A percentile compares a stretch with the other conserved stretches of the same genome.
Conservation (phyloP, 768 basidiomycete genomes). For the Russula sp. region DNA sequence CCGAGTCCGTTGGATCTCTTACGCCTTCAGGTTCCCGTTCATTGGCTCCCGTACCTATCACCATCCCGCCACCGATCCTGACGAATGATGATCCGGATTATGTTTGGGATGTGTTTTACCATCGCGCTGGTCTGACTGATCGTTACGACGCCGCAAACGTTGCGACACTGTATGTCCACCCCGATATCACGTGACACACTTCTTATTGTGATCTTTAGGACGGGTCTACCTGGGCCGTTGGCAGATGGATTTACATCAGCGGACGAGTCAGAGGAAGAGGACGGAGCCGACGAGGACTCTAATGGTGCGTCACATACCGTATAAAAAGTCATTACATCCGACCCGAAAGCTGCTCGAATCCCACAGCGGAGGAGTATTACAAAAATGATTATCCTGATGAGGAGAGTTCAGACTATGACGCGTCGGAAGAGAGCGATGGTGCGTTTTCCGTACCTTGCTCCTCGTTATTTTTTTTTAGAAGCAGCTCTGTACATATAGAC, state of each 20-base stretch:
- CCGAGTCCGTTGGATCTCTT: slow-evolving; percentile 19
- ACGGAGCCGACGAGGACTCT: slow-evolving; percentile 81
- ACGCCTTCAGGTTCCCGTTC: slow-evolving; percentile 19
- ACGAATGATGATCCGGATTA: slow-evolving; percentile 51
- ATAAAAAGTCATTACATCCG: not conserved
- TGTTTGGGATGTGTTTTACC: slow-evolving; percentile 84
- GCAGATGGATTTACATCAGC: slow-evolving; percentile 52
- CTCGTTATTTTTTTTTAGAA: not conserved
- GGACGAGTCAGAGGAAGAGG: slow-evolving; percentile 58
- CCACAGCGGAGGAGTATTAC: slow-evolving; percentile 74
- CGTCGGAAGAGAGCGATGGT: slow-evolving; percentile 33
- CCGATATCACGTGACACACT: slow-evolving; percentile 5
- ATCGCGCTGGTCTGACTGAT: slow-evolving; percentile 54
- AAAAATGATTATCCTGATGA: slow-evolving; percentile 85
- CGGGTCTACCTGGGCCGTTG: slow-evolving; percentile 58
- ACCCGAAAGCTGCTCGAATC: not conserved
- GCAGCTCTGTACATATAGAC: slow-evolving; percentile 10
- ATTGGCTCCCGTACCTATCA: slow-evolving; percentile 7
- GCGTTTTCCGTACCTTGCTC: not conserved
- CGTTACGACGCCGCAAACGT: slow-evolving; percentile 60
- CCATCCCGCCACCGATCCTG: slow-evolving; percentile 13
- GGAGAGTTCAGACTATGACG: slow-evolving; percentile 40
- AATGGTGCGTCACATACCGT: slow-evolving; percentile 51
- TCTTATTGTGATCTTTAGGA: slow-evolving; percentile 39
- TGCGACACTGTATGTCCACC: slow-evolving; percentile 58